Evolutionary conservation across 306 rosid species (phyloP).

Genomic region (Pachyrhizus erosus): DNA sequence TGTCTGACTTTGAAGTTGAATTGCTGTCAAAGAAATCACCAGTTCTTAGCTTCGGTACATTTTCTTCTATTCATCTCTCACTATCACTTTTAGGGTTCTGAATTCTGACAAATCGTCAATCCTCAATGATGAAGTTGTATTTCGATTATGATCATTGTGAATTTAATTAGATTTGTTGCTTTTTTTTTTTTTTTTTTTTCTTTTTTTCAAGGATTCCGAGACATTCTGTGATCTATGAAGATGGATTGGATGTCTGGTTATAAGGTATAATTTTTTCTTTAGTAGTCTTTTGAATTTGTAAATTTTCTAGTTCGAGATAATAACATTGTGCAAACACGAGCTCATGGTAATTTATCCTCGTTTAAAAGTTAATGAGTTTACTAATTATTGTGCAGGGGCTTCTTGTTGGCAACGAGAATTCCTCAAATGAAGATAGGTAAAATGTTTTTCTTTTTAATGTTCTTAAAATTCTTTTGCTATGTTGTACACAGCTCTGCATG

Average conservation of each 20-base stretch:
- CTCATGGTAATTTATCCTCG: not conserved
- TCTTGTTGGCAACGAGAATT: conserved; percentile 76
- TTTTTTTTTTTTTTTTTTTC: not conserved
- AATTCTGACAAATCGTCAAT: conserved; percentile 7
- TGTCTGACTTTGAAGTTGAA: not conserved
- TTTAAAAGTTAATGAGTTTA: not conserved
- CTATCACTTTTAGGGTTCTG: conserved; percentile 31
- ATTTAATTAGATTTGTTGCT: conserved; percentile 28
- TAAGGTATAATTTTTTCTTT: conserved; percentile 57
- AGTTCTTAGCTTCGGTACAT: conserved; percentile 15
- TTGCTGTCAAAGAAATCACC: not conserved
- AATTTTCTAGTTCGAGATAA: not conserved
- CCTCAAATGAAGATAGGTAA: conserved; percentile 77
- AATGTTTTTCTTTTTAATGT: not conserved
- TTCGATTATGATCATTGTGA: not conserved
- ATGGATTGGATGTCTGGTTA: conserved; percentile 98
- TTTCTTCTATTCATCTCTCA: not conserved
- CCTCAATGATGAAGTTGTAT: not conserved
- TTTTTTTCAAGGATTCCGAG: conserved; percentile 38
- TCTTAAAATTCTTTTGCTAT: not conserved
- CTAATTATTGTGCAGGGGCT: conserved; percentile 61
- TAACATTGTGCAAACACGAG: conserved; percentile 20
- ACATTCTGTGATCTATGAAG: conserved; percentile 42
- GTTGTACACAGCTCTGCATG: not conserved
- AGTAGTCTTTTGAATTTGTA: not conserved